These are phyloP conservation scores for Pelargonium myrrhifolium DNA, from an alignment of 441 rosid genomes.

Conservation along the genomic window DNA sequence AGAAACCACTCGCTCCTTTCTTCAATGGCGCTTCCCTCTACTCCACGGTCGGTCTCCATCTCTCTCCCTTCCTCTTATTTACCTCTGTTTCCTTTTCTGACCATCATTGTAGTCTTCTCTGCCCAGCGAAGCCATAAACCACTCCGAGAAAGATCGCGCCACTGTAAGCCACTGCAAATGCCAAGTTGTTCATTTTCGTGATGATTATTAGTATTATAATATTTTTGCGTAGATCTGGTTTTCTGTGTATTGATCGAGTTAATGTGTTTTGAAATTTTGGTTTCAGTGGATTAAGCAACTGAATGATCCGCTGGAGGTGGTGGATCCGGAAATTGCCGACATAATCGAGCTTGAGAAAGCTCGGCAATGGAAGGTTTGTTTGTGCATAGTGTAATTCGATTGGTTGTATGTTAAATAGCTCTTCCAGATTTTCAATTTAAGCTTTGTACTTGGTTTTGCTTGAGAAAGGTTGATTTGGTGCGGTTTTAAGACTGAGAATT, in stretches of 20 bases:
- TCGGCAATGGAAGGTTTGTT: conserved; percentile 84
- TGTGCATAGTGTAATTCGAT: neutral
- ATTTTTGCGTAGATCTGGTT: neutral
- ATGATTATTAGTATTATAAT: too few relatives aligned
- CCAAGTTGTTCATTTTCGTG: neutral
- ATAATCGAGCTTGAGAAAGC: conserved; percentile 91
- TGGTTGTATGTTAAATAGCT: neutral
- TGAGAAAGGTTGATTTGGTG: neutral
- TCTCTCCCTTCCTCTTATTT: conserved; percentile 7
- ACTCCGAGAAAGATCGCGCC: conserved; percentile 51
- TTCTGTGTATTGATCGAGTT: neutral
- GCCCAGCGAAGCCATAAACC: conserved; percentile 38
- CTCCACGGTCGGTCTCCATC: conserved; percentile 29
- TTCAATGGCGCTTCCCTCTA: conserved; percentile 37
- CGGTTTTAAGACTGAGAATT: conserved; percentile 11
- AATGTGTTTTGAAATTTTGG: neutral
- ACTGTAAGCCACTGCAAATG: conserved; percentile 28
- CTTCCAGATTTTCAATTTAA: neutral
- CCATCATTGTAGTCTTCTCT: conserved; percentile 50
- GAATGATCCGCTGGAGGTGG: conserved; percentile 67
- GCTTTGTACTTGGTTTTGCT: neutral
- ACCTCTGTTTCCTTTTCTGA: neutral
- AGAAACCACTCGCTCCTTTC: conserved; percentile 30
- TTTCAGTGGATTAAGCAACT: conserved; percentile 79
- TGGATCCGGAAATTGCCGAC: conserved; percentile 80